Base-by-base conservation (phyloP, 2,329 filamentous ascomycete species). In the Colletotrichum eleusines region DNA sequence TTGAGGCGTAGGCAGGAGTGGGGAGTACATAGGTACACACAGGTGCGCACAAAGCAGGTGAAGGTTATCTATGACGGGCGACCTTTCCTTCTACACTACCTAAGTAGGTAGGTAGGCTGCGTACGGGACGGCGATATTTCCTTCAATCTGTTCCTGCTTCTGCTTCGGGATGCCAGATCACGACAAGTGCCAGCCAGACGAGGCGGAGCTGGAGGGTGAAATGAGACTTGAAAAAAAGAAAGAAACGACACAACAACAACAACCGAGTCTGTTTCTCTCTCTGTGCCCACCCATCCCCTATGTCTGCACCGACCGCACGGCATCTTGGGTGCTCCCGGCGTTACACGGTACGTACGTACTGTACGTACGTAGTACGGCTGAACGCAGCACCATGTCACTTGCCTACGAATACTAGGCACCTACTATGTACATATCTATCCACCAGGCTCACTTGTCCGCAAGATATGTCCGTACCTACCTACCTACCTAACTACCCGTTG, bases 201-300 rank as follows among this genome's bases (percentile, higher is more conserved):
- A 26, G 31, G 48, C 48, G 48, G 20, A 44, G 20, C n/a, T 53
- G 23, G 59, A 42, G 60, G 48, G n/a, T 33, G 60, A 44, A 42
- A 54, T 35, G 16, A 50, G 38, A 54, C 23, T 42, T 35, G 60
- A n/a, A 63, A 63, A 42, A 63, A 63, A 48, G 20, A 63, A 63
- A 6, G 18, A 33, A n/a, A 40, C 59, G 11, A 62, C 31, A 6
- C 16, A 42, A 20, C 40, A 8, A 8, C 20, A 46, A 5, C 20
- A 46, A 23, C 44, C 20, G 9, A 23, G 20, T 46, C 44, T 23
- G 31, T n/a, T n/a, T 35, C 44, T 51, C 12, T 18, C 26, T 16
- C 33, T 38, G n/a, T n/a, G n/a, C n/a, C n/a, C n/a, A n/a, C n/a
- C 28, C 3, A 8, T n/a, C 51, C 26, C 31, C 59, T 62, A 26